Evolutionary conservation across 1,284 basidiomycete genomes (phyloP), one percentile per base, ranked within the genome.

Genomic region (Quambalaria eucalypti): DNA sequence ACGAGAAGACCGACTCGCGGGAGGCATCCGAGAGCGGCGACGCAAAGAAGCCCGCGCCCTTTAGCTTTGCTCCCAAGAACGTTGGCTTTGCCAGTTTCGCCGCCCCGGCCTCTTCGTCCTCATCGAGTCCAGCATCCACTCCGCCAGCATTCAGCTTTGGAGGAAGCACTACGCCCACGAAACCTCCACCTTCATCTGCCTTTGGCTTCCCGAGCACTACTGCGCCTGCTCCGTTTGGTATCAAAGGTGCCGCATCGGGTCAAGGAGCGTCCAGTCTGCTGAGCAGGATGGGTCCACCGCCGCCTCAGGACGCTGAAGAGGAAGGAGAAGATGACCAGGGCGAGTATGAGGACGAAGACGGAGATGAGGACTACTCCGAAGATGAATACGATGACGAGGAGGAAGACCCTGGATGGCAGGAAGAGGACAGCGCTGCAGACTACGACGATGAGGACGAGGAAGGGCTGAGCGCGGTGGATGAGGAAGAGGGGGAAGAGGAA

Each of bases 401-500:
- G 5, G 16, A 48, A 2, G 52, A 28, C 25, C 10, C 25, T 14
- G 23, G 12, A 30, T 36, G 48, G 23, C 16, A 25, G 25, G 44
- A 52, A 9, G 46, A 46, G n/a, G 53, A 56, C 10, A 60, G 65
- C 28, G 60, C 68, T 31, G 59, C 62, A 25, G 66, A 64, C 33
- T 55, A 59, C 54, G 58, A 60, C 50, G 67, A 68, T 21, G 69
- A 71, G 10, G 66, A 65, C 36, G 63, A 66, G 9, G 65, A 68
- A 3, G 66, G 66, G 28, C 64, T 69, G 1, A 68, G 69, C 9
- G 64, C 66, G 21, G 69, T 71, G 14, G 70, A 72, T 5, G 69
- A 62, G 10, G 65, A 72, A 16, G 64, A 65, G 4, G 68, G 65
- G 1, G 60, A 54, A 10, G 69, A 73, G 57, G 31, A 64, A 66